Evolutionary conservation across 306 rosid genomes (phyloP), one percentile per base, ranked within the genome.

Genomic region (Vigna unguiculata): DNA sequence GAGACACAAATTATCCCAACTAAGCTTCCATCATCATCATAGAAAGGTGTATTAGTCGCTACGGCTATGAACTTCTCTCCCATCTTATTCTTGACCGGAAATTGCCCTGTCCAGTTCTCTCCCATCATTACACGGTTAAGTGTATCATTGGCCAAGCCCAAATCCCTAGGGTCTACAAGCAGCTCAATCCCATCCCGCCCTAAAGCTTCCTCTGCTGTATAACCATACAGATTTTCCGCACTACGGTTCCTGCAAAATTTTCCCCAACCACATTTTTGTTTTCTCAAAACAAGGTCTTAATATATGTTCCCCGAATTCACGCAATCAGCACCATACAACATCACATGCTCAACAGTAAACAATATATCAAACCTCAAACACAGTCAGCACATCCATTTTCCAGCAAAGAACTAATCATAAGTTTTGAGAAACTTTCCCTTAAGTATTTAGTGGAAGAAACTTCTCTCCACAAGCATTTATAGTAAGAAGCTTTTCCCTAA

Each of bases 81-180:
- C 78, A 11, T 74, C 79, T 88, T 96, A 73, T 86, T 88, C 90
- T 86, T 96, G 21, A 86, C 88, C 3, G 96, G 96, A 72, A 96
- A 92, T 78, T 86, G 96, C 73, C 99, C 99, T 0, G 88, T 87
- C 99, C 99, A 96, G 74, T 80, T 90, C 85, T 96, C 96, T 57
- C 99, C 99, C 79, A 59, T 66, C 64, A 46, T 67, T n/a, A 92
- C 97, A 34, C 87, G 89, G 28, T 77, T 75, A 59, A 91, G 28
- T 40, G 92, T 86, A 73, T 86, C 83, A 57, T 73, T 72, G 43
- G 91, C 98, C 21, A 82, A 51, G 8, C 34, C 77, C 59, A 71
- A 84, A 81, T 89, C 92, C 9, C 68, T 43, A 22, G 98, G 86
- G 63, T 96, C 99, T 30, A 81, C 83, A 22, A 96, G 80, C 67